A percentile compares a stretch with the other conserved stretches of the same genome.
Conservation (phyloP, 2,329 filamentous ascomycete genomes). For the Penicillium psychrosexuale region DNA sequence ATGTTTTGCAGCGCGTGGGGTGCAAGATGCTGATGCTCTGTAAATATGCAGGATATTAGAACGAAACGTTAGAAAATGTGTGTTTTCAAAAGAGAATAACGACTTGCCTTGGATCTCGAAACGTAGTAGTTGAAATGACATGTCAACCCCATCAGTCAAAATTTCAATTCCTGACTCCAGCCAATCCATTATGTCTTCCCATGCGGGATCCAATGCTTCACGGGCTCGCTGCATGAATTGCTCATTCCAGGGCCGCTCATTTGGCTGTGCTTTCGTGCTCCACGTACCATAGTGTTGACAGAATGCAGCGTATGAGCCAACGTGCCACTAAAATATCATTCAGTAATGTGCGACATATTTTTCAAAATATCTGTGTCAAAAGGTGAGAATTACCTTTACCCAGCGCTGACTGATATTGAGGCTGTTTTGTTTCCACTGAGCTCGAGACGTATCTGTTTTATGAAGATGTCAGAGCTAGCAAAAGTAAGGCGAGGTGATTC, state of each 20-base stretch:
- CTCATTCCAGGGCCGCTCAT: background rate
- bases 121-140: background rate
- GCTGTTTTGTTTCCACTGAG: background rate
- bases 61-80: background rate
- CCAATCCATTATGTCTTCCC: background rate
- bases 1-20: background rate
- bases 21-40: background rate
- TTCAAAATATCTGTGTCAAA: background rate
- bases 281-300: background rate
- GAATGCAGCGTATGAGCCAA: background rate
- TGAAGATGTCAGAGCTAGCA: background rate
- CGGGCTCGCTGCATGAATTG: background rate
- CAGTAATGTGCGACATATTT: background rate
- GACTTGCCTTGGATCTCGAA: background rate
- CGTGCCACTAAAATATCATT: background rate
- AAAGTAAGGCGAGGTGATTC: background rate
- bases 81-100: background rate
- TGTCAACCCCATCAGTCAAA: background rate
- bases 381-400: background rate
- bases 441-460: background rate
- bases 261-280: background rate
- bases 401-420: background rate
- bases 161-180: background rate
- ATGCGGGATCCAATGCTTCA: background rate
- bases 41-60: background rate